Conservation (phyloP, 345 rosid genomes). For the Rhizophora apiculata region DNA sequence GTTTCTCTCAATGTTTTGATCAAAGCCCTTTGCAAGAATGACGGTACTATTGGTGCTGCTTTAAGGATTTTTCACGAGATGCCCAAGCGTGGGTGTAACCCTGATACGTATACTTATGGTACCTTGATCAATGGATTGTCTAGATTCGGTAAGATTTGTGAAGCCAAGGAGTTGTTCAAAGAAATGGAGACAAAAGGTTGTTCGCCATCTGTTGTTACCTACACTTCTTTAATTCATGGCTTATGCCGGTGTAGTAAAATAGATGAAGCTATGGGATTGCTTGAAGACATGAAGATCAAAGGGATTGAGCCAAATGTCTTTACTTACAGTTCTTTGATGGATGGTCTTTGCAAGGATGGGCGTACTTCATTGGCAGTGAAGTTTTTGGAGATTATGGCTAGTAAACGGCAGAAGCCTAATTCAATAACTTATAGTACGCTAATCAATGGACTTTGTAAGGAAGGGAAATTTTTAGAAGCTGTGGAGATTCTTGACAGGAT, state of each 20-base stretch:
- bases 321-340: slow-evolving; percentile 79
- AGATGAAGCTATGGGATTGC: slow-evolving; percentile 58
- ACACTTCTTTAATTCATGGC: slow-evolving; percentile 68
- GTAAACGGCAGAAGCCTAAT: slow-evolving; percentile 56
- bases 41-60: slow-evolving; percentile 61
- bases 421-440: slow-evolving; percentile 60
- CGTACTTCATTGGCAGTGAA: slow-evolving; percentile 56
- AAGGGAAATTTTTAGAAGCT: slow-evolving; percentile 63
- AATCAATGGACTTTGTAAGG: slow-evolving; percentile 73
- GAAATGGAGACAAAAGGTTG: slow-evolving; percentile 78
- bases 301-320: slow-evolving; percentile 81
- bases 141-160: slow-evolving; percentile 52
- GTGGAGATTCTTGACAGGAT: slow-evolving; percentile 72
- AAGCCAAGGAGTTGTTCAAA: slow-evolving; percentile 62
- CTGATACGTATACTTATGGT: slow-evolving; percentile 88
- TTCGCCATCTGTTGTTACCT: slow-evolving; percentile 78
- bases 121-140: slow-evolving; percentile 85
- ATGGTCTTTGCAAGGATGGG: slow-evolving; percentile 75
- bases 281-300: slow-evolving; percentile 68
- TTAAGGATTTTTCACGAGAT: slow-evolving; percentile 70
- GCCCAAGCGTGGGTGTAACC: slow-evolving; percentile 62
- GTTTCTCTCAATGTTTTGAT: slow-evolving; percentile 80
- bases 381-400: slow-evolving; percentile 61
- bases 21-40: slow-evolving; percentile 75
- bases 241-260: slow-evolving; percentile 55